These are phyloP conservation scores for Backusella sp. DNA, from an alignment of 192 early-diverging fungal species.

Conservation along the genomic window DNA sequence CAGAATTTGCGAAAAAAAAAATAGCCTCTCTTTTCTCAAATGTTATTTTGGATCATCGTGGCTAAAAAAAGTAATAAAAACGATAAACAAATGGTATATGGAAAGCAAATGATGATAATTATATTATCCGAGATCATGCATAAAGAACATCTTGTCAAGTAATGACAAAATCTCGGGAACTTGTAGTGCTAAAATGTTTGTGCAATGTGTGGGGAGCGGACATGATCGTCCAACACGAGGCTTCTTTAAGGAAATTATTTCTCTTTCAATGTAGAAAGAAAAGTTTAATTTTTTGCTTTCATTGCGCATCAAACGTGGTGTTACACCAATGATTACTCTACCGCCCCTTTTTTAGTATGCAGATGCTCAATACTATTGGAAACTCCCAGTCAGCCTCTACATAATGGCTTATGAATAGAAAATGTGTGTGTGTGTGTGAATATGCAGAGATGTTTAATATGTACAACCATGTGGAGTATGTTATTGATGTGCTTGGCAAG, in stretches of 20 bases:
- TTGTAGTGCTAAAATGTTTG: background rate
- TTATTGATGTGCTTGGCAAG: background rate
- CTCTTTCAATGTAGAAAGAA: background rate
- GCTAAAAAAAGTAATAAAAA: background rate
- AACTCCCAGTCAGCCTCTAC: conserved; percentile 17
- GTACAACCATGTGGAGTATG: background rate
- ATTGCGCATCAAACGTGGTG: conserved; percentile 47
- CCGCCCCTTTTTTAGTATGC: conserved; percentile 63
- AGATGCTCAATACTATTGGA: conserved; percentile 60
- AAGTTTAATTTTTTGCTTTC: conserved; percentile 13
- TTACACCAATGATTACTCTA: conserved; percentile 35
- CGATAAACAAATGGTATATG: background rate
- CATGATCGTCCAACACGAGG: conserved; percentile 12
- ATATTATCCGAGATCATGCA: conserved; percentile 49
- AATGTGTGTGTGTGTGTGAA: background rate
- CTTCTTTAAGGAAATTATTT: background rate
- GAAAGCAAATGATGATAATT: conserved; percentile 36
- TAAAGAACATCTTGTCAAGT: conserved; percentile 33
- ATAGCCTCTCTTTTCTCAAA: no score
- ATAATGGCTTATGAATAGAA: background rate
- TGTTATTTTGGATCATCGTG: background rate
- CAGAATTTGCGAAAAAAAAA: background rate
- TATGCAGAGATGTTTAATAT: background rate
- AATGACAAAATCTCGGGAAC: conserved; percentile 7
- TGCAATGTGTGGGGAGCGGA: conserved; percentile 37